Conservation (phyloP, 2,329 filamentous ascomycete species). For the Dryadomyces sulphureus region DNA sequence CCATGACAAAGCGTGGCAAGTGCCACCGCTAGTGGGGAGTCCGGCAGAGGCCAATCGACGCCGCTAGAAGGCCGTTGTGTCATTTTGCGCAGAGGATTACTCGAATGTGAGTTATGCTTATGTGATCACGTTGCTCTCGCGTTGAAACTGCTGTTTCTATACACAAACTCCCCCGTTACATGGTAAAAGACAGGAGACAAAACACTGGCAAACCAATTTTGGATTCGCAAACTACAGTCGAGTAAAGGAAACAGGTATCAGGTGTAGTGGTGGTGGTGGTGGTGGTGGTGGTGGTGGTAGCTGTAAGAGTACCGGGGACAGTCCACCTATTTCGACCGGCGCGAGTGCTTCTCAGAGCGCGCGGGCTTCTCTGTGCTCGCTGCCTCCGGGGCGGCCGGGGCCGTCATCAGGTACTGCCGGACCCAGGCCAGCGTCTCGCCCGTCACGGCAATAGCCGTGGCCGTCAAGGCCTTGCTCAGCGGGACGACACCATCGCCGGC, state of each 20-base stretch:
- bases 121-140: no score
- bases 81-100: background rate
- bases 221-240: no score
- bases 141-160: no score
- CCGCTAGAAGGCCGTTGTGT: background rate
- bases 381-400: constrained; percentile 30
- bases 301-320: no score
- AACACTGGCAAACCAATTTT: no score
- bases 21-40: background rate
- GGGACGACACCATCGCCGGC: constrained; percentile 50
- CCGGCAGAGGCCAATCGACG: no score
- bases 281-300: no score
- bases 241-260: no score
- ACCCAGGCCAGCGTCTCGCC: constrained; percentile 50
- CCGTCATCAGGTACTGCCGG: constrained; percentile 39
- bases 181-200: no score
- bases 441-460: constrained; percentile 51
- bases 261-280: no score
- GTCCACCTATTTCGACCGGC: background rate
- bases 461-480: constrained; percentile 54
- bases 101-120: no score
- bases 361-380: background rate
- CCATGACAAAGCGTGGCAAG: constrained; percentile 9
- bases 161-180: no score
- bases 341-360: background rate